Conservation (phyloP, 164 flowering plant genomes). For the Vitis amurensis region DNA sequence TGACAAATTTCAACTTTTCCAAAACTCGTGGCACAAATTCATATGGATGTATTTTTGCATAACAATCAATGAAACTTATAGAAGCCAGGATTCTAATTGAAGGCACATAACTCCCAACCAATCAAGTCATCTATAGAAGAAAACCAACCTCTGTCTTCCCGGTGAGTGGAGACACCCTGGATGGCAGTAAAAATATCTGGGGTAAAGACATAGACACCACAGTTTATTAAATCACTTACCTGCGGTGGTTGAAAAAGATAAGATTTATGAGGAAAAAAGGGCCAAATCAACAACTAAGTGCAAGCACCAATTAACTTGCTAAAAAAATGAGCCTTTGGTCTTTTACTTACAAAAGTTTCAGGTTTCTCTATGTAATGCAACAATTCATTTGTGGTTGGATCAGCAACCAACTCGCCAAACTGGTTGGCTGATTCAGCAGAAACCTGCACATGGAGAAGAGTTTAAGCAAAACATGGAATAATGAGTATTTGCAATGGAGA, state of each 20-base stretch:
- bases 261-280: neutral
- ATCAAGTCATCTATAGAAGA: neutral
- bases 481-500: neutral
- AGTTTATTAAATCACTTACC: slow-evolving; percentile 35
- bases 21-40: too few species aligned
- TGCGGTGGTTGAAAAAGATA: slow-evolving; percentile 1
- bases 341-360: slow-evolving; percentile 83
- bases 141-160: slow-evolving; percentile 28
- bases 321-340: neutral
- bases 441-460: slow-evolving; percentile 49
- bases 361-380: slow-evolving; percentile 96
- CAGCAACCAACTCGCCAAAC: slow-evolving; percentile 93
- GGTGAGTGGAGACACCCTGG: slow-evolving; percentile 21
- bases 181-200: slow-evolving; percentile 29
- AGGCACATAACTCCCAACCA: neutral
- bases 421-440: slow-evolving; percentile 91
- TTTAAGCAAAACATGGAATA: neutral
- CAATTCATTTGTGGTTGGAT: slow-evolving; percentile 81
- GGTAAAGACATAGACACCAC: slow-evolving; percentile 34
- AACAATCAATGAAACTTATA: neutral
- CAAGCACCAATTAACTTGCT: neutral
- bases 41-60: too few species aligned
- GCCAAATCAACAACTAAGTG: neutral
- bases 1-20: too few species aligned
- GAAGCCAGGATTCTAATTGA: too few species aligned